Evolutionary conservation across 805 yeast genomes (phyloP).

Genomic region (Saturnispora mendoncae): DNA sequence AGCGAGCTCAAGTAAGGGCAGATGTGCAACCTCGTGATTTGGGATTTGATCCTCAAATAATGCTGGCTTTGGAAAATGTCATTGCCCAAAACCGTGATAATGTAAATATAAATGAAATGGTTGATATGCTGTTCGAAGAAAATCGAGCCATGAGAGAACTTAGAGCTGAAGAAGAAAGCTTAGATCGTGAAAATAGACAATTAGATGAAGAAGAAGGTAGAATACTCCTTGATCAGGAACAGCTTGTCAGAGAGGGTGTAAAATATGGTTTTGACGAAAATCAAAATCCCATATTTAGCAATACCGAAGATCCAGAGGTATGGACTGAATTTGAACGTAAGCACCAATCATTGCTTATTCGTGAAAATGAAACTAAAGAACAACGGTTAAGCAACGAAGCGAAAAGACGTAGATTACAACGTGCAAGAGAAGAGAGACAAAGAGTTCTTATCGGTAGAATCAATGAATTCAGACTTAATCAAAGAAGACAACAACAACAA

Average conservation of each 20-base stretch:
- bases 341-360: too few species aligned
- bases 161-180: too few species aligned
- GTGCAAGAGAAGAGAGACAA: slow-evolving; percentile 9
- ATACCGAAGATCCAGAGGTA: too few species aligned
- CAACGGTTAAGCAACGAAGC: slow-evolving; percentile 8
- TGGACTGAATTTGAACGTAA: too few species aligned
- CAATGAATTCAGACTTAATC: slow-evolving; percentile 2
- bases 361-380: not conserved
- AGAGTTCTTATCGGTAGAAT: slow-evolving; percentile 3
- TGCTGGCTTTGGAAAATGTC: too few species aligned
- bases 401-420: slow-evolving; percentile 18
- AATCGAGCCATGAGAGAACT: too few species aligned
- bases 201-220: not conserved
- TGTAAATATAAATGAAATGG: too few species aligned
- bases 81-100: too few species aligned
- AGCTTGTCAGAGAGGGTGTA: not conserved
- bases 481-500: slow-evolving; percentile 1
- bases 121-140: too few species aligned
- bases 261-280: too few species aligned
- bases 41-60: too few species aligned
- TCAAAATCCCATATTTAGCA: too few species aligned
- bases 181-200: not conserved
- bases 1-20: not conserved
- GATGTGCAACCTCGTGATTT: not conserved
- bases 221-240: not conserved